Conservation (phyloP, 2,329 filamentous ascomycete species). For the Aspergillus thermomutatus region DNA sequence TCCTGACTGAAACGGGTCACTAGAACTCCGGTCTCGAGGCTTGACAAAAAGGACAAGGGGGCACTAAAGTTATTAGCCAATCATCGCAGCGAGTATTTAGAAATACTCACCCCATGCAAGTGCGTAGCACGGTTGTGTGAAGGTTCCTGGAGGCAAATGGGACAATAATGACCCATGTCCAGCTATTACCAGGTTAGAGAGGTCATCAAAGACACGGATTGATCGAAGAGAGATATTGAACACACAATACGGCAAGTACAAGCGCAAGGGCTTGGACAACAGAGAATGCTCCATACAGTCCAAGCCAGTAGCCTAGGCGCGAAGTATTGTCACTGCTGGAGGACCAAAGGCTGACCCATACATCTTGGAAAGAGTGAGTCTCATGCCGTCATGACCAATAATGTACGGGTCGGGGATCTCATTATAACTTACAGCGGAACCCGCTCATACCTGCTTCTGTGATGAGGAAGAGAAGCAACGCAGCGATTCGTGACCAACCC, state of each 20-base stretch:
- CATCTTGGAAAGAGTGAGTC: not conserved
- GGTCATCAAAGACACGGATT: no score
- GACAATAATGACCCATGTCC: slow-evolving; percentile 16
- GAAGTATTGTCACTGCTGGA: slow-evolving; percentile 10
- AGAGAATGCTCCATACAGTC: slow-evolving; percentile 14
- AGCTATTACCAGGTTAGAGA: not conserved
- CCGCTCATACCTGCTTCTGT: slow-evolving; percentile 1
- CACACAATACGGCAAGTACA: slow-evolving; percentile 1
- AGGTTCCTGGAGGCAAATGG: slow-evolving; percentile 18
- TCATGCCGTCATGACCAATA: no score
- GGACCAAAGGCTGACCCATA: slow-evolving; percentile 18
- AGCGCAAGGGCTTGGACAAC: slow-evolving; percentile 5
- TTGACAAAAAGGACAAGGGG: slow-evolving; percentile 42
- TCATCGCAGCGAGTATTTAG: no score
- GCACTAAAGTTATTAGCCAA: slow-evolving; percentile 18
- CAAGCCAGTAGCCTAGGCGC: slow-evolving; percentile 16
- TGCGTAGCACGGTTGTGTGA: slow-evolving; percentile 17
- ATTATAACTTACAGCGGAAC: not conserved
- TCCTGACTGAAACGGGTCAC: slow-evolving; percentile 42
- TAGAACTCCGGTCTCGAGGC: slow-evolving; percentile 43
- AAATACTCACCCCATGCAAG: slow-evolving; percentile 4
- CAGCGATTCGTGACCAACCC: slow-evolving; percentile 12
- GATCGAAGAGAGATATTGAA: not conserved
- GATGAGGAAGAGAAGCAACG: slow-evolving; percentile 15
- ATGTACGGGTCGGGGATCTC: no score